Conservation (phyloP, 2,329 filamentous ascomycete species). For the Monosporascus cannonballus region DNA sequence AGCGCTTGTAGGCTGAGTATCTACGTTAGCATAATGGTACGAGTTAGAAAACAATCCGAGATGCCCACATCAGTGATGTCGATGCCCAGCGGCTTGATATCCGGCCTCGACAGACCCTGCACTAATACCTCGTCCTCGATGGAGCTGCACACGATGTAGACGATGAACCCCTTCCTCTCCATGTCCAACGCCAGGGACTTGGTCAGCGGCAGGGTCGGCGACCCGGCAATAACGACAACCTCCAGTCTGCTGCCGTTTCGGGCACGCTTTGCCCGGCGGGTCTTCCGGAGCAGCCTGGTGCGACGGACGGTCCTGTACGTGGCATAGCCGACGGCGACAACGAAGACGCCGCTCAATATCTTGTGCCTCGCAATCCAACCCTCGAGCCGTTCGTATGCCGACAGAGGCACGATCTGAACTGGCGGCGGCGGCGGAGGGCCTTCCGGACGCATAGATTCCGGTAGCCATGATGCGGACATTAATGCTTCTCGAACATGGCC, state of each 20-base stretch:
- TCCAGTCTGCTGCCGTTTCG: slow-evolving; percentile 81
- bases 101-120: slow-evolving; percentile 67
- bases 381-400: slow-evolving; percentile 49
- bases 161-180: slow-evolving; percentile 86
- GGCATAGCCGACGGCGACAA: slow-evolving; percentile 65
- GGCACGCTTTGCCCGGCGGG: slow-evolving; percentile 70
- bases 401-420: slow-evolving; percentile 26
- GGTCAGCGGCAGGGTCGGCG: slow-evolving; percentile 75
- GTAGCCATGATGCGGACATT: slow-evolving; percentile 65
- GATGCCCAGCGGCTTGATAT: slow-evolving; percentile 75
- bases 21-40: slow-evolving; percentile 7
- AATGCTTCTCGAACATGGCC: slow-evolving; percentile 63
- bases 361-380: slow-evolving; percentile 70
- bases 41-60: not conserved
- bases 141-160: slow-evolving; percentile 84
- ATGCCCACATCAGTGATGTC: slow-evolving; percentile 71
- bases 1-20: slow-evolving; percentile 56
- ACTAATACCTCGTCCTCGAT: slow-evolving; percentile 78
- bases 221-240: slow-evolving; percentile 84
- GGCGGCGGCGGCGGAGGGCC: slow-evolving; percentile 43
- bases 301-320: slow-evolving; percentile 46
- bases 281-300: slow-evolving; percentile 55
- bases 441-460: slow-evolving; percentile 56
- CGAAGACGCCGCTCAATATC: slow-evolving; percentile 62
- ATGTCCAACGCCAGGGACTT: slow-evolving; percentile 79